These are phyloP conservation scores for Rhodotorula sp. DNA, from an alignment of 1,284 basidiomycete genomes.

Conservation along the genomic window DNA sequence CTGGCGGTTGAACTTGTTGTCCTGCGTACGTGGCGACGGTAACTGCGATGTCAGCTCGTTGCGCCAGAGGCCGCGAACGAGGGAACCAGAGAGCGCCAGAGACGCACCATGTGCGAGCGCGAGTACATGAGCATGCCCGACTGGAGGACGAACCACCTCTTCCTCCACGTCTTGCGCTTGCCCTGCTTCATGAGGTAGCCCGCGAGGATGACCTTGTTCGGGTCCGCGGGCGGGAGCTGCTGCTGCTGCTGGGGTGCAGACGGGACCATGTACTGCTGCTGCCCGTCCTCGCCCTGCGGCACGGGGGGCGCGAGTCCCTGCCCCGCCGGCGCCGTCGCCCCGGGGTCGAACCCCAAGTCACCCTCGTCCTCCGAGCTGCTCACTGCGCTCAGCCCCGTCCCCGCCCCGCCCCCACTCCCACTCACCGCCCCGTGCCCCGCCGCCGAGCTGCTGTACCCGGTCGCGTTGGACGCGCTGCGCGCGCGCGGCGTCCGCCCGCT, in stretches of 20 bases:
- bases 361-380: slow-evolving; percentile 46
- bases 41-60: too few relatives aligned
- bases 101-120: slow-evolving; percentile 52
- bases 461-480: too few relatives aligned
- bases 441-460: neutral
- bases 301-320: neutral
- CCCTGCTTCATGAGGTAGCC: slow-evolving; percentile 98
- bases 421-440: neutral
- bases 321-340: too few relatives aligned
- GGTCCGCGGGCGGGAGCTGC: slow-evolving; percentile 20
- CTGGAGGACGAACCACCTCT: slow-evolving; percentile 59
- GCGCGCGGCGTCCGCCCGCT: too few relatives aligned
- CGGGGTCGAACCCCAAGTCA: slow-evolving; percentile 21
- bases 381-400: slow-evolving; percentile 49
- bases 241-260: slow-evolving; percentile 2
- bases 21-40: slow-evolving; percentile 61
- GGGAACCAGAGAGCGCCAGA: neutral
- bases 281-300: neutral
- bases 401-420: neutral
- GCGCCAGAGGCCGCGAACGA: neutral
- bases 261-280: neutral
- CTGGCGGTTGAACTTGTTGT: slow-evolving; percentile 79
- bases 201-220: slow-evolving; percentile 68
- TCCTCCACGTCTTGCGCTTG: slow-evolving; percentile 91
- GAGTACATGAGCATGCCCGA: slow-evolving; percentile 50